Evolutionary conservation across 441 rosid species (phyloP), one percentile per base, ranked within the genome.

Genomic region (Gossypium aridum): DNA sequence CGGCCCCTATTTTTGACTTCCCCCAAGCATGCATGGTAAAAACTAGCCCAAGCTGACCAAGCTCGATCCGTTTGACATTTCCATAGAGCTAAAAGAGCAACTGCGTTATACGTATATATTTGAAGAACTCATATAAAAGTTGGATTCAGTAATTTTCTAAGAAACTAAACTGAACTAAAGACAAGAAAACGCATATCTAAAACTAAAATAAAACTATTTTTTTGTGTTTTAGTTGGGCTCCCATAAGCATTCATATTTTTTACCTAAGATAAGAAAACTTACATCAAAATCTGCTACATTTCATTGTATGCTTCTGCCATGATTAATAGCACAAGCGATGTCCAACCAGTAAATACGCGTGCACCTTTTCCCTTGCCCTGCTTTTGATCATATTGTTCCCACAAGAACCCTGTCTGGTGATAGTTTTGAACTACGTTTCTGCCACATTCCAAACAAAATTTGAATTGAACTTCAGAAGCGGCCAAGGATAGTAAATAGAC

Each of bases 341-440:
- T 89, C 99, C 99, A 96, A 67, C 98, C 99, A 3, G 98, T 89
- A 81, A 92, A 94, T 39, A 85, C 77, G 0, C 98, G 93, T 0
- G 96, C 82, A 47, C 98, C 96, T 82, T 92, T 90, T 63, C 98
- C 96, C 75, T 77, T 87, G 25, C 98, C 98, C 28, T 82, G 90
- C 80, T 64, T 83, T 84, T 92, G 98, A 78, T 94, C 97, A 84
- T 94, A 94, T 78, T 96, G 99, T 78, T 96, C 99, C 99, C 99
- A 96, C 68, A 94, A 75, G 83, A 84, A 96, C 59, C 99, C 98
- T 0, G 97, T 92, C 75, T 82, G 76, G 73, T 88, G 76, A 82
- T 94, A 92, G 82, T 92, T 96, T 69, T 72, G 78, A 66, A 94
- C 97, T 68, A 92, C 91, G 72, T 90, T 96, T 77, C 99, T 94